Evolutionary conservation across 176 grass and related monocot genomes (phyloP), one percentile per base, ranked within the genome.

Genomic region (Metroxylon sagu): DNA sequence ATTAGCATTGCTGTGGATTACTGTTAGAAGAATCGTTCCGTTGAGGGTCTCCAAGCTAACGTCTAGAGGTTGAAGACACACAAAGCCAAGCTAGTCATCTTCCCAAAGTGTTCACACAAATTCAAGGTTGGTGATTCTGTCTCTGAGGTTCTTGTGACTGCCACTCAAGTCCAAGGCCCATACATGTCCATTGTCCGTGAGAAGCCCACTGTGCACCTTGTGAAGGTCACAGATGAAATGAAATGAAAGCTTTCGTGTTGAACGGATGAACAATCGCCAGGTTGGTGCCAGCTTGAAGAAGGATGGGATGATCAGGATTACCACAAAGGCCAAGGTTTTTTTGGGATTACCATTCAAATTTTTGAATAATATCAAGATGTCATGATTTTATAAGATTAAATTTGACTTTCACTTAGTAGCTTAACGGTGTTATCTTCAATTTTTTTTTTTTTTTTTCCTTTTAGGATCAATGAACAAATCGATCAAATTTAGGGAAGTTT

Each of bases 41-140:
- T 93, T 3, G 83, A 87, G 73, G 88, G 88, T 23, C 57, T 93
- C 18, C 88, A 93, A 70, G 54, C 88, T 12, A 93, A 87, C 48
- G 55, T 81, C 18, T 76, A 84, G 21, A 73, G 88, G 80, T 66
- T 93, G 14, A 87, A 93, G 62, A 93, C 83, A 12, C 87, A 87
- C 74, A 87, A 93, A 62, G 88, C 88, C 18, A 94, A 85, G 60
- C 74, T 88, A 26, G 89, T 88, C 4, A 88, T 94, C 77, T 88
- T 88, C 84, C 89, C 89, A 68, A 88, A 77, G 59, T 72, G 73
- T 29, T 69, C 85, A 19, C 70, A 74, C 57, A 87, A 93, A 59
- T 76, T 93, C 54, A 94, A 95, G 89, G 89, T 78, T 80, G 89
- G 85, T 71, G 89, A 89, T 73, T 95, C 89, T 21, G 48, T 85